Evolutionary conservation across 345 rosid genomes (phyloP).

Genomic region (Capsella bursapastoris): DNA sequence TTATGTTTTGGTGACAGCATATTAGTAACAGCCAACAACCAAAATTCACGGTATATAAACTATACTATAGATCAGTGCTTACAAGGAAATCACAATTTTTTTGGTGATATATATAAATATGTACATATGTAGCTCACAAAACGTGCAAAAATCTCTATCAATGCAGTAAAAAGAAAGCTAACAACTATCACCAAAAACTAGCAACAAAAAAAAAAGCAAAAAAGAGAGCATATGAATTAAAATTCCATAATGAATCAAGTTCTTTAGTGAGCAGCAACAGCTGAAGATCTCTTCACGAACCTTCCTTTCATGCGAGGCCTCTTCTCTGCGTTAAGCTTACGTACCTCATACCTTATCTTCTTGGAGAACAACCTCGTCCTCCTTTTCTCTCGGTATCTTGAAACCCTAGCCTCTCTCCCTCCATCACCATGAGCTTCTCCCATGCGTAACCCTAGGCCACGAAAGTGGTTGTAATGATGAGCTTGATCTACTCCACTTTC

Average conservation of each 20-base stretch:
- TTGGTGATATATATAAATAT: slow-evolving; percentile 28
- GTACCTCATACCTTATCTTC: slow-evolving; percentile 96
- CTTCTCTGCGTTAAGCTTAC: slow-evolving; percentile 94
- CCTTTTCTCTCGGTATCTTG: slow-evolving; percentile 87
- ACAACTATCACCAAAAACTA: slow-evolving; percentile 22
- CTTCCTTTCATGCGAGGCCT: slow-evolving; percentile 99
- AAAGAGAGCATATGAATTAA: not conserved
- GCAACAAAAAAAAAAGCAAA: slow-evolving; percentile 17
- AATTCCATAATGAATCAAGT: not conserved
- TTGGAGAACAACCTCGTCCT: slow-evolving; percentile 91
- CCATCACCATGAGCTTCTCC: slow-evolving; percentile 46
- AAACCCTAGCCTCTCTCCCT: slow-evolving; percentile 86
- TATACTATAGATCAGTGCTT: slow-evolving; percentile 17
- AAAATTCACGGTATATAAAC: slow-evolving; percentile 2
- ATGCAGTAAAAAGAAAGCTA: slow-evolving; percentile 30
- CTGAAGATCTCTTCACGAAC: slow-evolving; percentile 77
- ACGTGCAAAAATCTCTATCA: slow-evolving; percentile 30
- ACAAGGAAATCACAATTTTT: slow-evolving; percentile 15
- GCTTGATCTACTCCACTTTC: slow-evolving; percentile 20
- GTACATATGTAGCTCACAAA: slow-evolving; percentile 31
- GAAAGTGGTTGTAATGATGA: slow-evolving; percentile 19
- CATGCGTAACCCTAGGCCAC: slow-evolving; percentile 23
- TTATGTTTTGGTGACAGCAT: slow-evolving; percentile 1
- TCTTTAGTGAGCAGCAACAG: slow-evolving; percentile 38
- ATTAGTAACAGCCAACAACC: not conserved